phyloP scores from a whole-genome alignment of 306 rosid genomes.

The Styphnolobium japonicum region DNA sequence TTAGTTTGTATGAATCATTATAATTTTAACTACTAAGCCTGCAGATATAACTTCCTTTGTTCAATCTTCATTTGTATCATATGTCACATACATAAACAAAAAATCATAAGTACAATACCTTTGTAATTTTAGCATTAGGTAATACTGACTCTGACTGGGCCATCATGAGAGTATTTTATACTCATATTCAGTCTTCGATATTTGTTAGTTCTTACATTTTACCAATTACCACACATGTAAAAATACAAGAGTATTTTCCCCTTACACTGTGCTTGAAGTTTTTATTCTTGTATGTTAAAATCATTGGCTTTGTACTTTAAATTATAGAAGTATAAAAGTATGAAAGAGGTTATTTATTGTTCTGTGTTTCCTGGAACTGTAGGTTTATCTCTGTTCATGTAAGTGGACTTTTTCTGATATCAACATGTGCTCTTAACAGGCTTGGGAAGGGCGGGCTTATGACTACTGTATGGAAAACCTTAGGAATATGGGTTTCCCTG shows the following conservation, averaged over 20 bases:
- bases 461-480: constrained; percentile 97
- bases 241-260: constrained; percentile 2
- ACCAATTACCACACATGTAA: not conserved
- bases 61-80: not conserved
- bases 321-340: not conserved
- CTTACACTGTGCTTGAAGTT: not conserved
- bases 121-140: constrained; percentile 2
- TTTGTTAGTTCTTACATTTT: not conserved
- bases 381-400: constrained; percentile 8
- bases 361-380: constrained; percentile 11
- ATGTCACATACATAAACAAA: not conserved
- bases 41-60: not conserved
- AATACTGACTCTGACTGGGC: not conserved
- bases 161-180: constrained; percentile 1
- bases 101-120: not conserved
- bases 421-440: constrained; percentile 45
- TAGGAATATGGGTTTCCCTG: constrained; percentile 86
- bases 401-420: constrained; percentile 24
- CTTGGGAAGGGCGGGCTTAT: constrained; percentile 99
- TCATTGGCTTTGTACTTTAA: not conserved
- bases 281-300: constrained; percentile 2
- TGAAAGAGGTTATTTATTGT: constrained; percentile 7
- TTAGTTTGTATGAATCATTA: constrained; percentile 12
- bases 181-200: not conserved
- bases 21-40: constrained; percentile 9